Evolutionary conservation across 2,329 filamentous ascomycete genomes (phyloP).

Genomic region (Metarhizium album): DNA sequence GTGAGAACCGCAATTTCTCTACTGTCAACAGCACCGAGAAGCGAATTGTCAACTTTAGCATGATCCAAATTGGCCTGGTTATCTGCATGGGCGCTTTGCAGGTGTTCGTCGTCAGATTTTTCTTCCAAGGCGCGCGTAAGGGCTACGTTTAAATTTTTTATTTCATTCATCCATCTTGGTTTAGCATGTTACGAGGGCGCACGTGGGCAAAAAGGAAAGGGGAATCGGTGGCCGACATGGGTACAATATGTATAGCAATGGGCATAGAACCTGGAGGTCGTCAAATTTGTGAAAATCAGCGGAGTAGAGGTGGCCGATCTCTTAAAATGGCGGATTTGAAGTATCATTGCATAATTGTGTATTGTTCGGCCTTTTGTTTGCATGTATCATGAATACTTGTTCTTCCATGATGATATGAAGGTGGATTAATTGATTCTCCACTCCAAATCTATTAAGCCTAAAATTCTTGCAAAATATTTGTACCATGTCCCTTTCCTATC

Average conservation of each 20-base stretch:
- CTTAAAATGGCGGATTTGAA: background rate
- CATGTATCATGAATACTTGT: background rate
- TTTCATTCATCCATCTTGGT: constrained; percentile 8
- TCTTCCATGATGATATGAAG: background rate
- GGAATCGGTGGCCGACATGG: constrained; percentile 16
- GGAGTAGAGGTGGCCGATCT: background rate
- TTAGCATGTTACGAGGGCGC: constrained; percentile 20
- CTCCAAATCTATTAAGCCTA: too few relatives aligned
- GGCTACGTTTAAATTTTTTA: constrained; percentile 49
- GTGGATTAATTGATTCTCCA: too few relatives aligned
- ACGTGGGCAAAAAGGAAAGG: constrained; percentile 12
- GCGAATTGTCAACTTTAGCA: constrained; percentile 92
- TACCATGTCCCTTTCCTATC: too few relatives aligned
- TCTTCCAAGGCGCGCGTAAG: constrained; percentile 79
- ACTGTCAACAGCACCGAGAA: constrained; percentile 93
- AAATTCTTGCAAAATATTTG: too few relatives aligned
- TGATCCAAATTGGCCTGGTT: constrained; percentile 87
- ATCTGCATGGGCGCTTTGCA: constrained; percentile 91
- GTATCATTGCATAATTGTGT: background rate
- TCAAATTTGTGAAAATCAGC: background rate
- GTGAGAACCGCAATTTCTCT: constrained; percentile 98
- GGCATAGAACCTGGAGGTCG: constrained; percentile 7
- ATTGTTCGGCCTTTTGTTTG: background rate
- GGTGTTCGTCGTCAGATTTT: constrained; percentile 96
- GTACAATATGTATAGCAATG: constrained; percentile 16